Conservation (phyloP, 129 eudicot genomes). For the Ambrosia trifida region DNA sequence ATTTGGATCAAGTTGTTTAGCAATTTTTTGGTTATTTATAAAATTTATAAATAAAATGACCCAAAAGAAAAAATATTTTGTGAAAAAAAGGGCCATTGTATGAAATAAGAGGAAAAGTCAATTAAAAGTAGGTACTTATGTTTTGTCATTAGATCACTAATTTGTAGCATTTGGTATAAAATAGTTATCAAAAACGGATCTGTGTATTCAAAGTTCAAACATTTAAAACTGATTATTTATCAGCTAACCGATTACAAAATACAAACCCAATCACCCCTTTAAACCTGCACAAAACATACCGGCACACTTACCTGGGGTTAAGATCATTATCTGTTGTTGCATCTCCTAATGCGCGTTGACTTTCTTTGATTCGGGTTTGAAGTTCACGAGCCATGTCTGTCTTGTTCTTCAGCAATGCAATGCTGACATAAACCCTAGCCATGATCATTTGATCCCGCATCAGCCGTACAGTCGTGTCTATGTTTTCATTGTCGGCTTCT, state of each 20-base stretch:
- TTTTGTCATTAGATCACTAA: not conserved
- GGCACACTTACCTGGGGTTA: slow-evolving; percentile 54
- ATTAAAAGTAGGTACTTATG: not conserved
- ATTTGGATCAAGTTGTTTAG: not conserved
- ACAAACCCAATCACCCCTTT: not conserved
- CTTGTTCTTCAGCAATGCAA: slow-evolving; percentile 80
- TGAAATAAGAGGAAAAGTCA: not conserved
- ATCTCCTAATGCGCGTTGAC: slow-evolving; percentile 91
- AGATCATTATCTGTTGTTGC: slow-evolving; percentile 73
- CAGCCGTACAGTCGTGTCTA: slow-evolving; percentile 75
- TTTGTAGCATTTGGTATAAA: no score
- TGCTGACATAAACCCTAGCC: slow-evolving; percentile 85
- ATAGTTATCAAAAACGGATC: not conserved
- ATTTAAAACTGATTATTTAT: not conserved
- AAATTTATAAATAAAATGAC: not conserved
- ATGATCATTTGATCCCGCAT: slow-evolving; percentile 94
- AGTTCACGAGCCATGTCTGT: slow-evolving; percentile 64
- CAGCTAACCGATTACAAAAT: not conserved
- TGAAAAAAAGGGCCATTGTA: not conserved
- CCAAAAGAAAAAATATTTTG: not conserved
- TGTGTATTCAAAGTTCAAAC: not conserved
- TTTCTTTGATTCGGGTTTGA: slow-evolving; percentile 67
- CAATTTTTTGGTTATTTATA: not conserved
- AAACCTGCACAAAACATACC: not conserved
- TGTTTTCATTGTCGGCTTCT: slow-evolving; percentile 77